A percentile compares a stretch with the other conserved stretches of the same genome.
Conservation (phyloP, 208 protist genomes). For the Novymonas esmeraldas region DNA sequence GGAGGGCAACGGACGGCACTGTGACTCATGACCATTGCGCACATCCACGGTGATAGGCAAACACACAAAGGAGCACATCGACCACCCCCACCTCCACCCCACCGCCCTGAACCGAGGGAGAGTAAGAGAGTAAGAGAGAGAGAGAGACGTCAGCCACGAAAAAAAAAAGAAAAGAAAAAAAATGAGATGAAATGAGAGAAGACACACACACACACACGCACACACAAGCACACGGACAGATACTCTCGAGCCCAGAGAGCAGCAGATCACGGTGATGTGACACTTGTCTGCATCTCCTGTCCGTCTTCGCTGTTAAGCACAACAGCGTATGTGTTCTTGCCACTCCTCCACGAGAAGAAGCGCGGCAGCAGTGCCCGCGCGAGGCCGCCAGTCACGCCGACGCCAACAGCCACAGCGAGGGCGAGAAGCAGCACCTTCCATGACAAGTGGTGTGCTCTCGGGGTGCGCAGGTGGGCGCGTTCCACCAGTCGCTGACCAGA, state of each 20-base stretch:
- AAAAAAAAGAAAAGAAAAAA: neutral
- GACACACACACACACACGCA: neutral
- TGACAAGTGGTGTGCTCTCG: neutral
- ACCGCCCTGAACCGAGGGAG: too few species aligned
- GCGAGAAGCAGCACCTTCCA: slow-evolving; percentile 12
- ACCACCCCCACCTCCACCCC: too few species aligned
- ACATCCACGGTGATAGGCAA: too few species aligned
- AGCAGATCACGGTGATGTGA: too few species aligned
- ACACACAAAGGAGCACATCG: too few species aligned
- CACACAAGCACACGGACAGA: neutral
- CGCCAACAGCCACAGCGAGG: neutral
- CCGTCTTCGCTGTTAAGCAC: slow-evolving; percentile 10
- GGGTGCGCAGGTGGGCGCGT: neutral
- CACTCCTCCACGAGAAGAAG: neutral
- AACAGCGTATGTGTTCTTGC: slow-evolving; percentile 1
- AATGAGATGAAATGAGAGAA: neutral
- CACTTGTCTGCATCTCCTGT: slow-evolving; percentile 15
- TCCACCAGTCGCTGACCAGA: slow-evolving; percentile 13
- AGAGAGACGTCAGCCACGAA: neutral
- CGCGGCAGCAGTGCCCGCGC: slow-evolving; percentile 1
- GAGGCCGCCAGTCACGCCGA: slow-evolving; percentile 13
- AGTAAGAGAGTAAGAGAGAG: too few species aligned
- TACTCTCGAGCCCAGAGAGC: neutral
- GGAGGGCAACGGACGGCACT: too few species aligned
- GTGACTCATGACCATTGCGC: too few species aligned